Evolutionary conservation across 768 basidiomycete species (phyloP).

Genomic region (Mycena metata): DNA sequence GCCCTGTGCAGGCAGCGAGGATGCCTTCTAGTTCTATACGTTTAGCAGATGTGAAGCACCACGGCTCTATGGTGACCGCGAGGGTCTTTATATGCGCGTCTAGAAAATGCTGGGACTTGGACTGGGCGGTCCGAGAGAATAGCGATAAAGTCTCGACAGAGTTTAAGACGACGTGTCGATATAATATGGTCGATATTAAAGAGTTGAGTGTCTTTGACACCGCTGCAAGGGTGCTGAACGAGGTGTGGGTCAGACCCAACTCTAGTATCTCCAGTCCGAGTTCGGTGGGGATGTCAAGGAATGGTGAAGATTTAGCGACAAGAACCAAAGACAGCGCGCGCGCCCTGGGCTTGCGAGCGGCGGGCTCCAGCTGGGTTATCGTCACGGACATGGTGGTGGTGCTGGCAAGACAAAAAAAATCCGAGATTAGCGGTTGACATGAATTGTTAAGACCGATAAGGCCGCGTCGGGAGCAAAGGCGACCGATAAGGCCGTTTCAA

Average conservation of each 20-base stretch:
- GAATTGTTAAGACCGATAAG: conserved; percentile 9
- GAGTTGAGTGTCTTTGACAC: conserved; percentile 48
- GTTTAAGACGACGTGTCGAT: conserved; percentile 55
- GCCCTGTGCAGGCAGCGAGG: conserved; percentile 50
- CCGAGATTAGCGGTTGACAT: conserved; percentile 1
- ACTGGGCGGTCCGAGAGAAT: conserved; percentile 52
- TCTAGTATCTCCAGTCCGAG: conserved; percentile 54
- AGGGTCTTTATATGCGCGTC: conserved; percentile 52
- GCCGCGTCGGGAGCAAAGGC: too few species aligned
- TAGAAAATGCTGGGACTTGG: conserved; percentile 46
- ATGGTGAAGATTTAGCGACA: conserved; percentile 36
- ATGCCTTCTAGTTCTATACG: conserved; percentile 45
- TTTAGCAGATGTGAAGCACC: conserved; percentile 26
- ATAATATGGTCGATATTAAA: conserved; percentile 53
- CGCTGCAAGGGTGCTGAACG: conserved; percentile 48
- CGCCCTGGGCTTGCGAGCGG: conserved; percentile 24
- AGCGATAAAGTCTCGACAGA: conserved; percentile 46
- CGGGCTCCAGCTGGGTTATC: not conserved
- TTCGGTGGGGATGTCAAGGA: conserved; percentile 55
- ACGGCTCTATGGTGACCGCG: conserved; percentile 49
- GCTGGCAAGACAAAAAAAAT: conserved; percentile 9
- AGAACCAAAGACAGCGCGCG: conserved; percentile 40
- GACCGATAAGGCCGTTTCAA: conserved; percentile 4
- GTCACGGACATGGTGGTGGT: conserved; percentile 18
- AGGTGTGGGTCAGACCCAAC: conserved; percentile 46